These are phyloP conservation scores for Hypsizygus marmoreus DNA, from an alignment of 768 basidiomycete genomes.

Conservation along the genomic window DNA sequence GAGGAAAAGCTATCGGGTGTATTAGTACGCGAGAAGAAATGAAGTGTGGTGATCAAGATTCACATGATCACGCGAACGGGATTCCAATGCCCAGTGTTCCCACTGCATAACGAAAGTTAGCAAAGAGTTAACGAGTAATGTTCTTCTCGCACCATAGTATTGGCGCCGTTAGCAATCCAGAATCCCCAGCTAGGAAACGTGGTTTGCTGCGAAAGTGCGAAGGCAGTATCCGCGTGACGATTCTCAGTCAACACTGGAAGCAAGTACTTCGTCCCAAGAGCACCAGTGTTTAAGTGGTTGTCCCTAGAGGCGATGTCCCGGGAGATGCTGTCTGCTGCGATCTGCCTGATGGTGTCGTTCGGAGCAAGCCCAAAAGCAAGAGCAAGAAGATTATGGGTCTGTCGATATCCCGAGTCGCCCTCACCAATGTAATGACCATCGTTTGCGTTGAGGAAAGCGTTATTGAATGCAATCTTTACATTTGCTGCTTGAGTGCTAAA, in stretches of 20 bases:
- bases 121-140: neutral
- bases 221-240: constrained; percentile 25
- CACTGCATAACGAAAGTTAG: constrained; percentile 18
- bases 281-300: constrained; percentile 24
- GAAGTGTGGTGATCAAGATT: neutral
- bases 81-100: constrained; percentile 31
- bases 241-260: constrained; percentile 25
- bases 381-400: constrained; percentile 31
- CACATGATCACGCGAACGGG: constrained; percentile 34
- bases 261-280: constrained; percentile 26
- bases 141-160: constrained; percentile 21
- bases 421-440: constrained; percentile 24
- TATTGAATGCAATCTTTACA: constrained; percentile 29
- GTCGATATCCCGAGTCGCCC: constrained; percentile 29
- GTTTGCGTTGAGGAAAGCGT: constrained; percentile 22
- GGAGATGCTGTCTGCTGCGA: constrained; percentile 27
- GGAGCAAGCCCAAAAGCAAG: constrained; percentile 25
- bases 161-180: constrained; percentile 32
- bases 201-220: constrained; percentile 27
- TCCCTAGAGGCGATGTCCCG: constrained; percentile 22
- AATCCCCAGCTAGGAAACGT: constrained; percentile 33
- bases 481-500: constrained; percentile 25
- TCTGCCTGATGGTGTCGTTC: constrained; percentile 20
- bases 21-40: neutral
- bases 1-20: constrained; percentile 24